These are phyloP conservation scores for Nitzschia sp. DNA, from an alignment of 108 stramenopile species.

Conservation along the genomic window DNA sequence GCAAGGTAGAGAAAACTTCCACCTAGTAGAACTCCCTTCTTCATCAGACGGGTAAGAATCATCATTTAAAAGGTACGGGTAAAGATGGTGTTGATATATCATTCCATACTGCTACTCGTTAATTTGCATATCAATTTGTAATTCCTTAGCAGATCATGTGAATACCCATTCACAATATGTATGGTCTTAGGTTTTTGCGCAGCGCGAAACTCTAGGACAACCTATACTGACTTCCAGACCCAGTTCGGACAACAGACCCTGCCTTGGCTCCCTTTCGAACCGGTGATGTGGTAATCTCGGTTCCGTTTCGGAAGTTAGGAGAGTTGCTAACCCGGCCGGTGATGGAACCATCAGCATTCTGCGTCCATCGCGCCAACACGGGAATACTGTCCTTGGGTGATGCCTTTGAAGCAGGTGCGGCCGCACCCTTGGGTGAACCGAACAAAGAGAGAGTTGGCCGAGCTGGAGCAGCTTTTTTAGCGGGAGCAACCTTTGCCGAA, in stretches of 20 bases:
- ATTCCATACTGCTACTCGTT: too few relatives aligned
- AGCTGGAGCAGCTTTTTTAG: conserved; percentile 10
- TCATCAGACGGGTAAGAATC: too few relatives aligned
- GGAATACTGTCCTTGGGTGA: conserved; percentile 60
- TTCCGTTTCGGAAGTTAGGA: conserved; percentile 65
- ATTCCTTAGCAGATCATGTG: too few relatives aligned
- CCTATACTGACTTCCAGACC: conserved; percentile 80
- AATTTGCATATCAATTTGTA: too few relatives aligned
- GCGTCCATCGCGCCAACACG: conserved; percentile 67
- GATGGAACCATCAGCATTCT: conserved; percentile 79
- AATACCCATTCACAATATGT: too few relatives aligned
- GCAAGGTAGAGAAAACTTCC: too few relatives aligned
- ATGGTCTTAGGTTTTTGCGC: too few relatives aligned
- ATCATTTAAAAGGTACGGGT: too few relatives aligned
- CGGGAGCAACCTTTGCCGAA: conserved; percentile 6
- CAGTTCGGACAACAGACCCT: conserved; percentile 71
- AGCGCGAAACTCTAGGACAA: too few relatives aligned
- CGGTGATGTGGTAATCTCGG: conserved; percentile 84
- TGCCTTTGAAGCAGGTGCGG: conserved; percentile 12
- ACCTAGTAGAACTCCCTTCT: too few relatives aligned
- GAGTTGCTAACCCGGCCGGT: conserved; percentile 79
- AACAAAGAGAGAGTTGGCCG: conserved; percentile 13
- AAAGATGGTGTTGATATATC: too few relatives aligned
- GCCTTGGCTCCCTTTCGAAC: conserved; percentile 71
- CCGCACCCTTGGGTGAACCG: not conserved